These are phyloP conservation scores for Hyphopichia buzzinii DNA, from an alignment of 1,139 yeast species.

Conservation along the genomic window DNA sequence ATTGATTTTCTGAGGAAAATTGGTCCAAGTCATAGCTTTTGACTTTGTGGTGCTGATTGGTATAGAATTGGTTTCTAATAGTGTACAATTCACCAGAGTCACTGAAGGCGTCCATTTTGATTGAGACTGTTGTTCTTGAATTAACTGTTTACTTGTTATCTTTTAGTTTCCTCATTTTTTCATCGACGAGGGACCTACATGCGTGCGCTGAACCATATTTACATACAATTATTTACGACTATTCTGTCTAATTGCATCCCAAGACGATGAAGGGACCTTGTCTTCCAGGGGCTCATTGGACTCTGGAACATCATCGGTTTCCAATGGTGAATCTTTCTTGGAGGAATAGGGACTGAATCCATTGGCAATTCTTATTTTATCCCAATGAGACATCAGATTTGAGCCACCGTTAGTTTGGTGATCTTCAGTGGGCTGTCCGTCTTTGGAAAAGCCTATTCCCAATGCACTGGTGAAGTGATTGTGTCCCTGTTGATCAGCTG, in stretches of 20 bases:
- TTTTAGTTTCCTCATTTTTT: neutral
- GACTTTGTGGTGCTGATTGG: constrained; percentile 45
- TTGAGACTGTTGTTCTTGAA: too few species aligned
- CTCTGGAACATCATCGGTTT: neutral
- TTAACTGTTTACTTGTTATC: neutral
- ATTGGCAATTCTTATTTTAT: constrained; percentile 27
- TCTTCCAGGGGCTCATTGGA: neutral
- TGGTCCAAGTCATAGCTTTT: constrained; percentile 28
- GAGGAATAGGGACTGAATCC: constrained; percentile 18
- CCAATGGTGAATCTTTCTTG: too few species aligned
- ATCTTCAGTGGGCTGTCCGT: constrained; percentile 2
- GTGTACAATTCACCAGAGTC: constrained; percentile 45
- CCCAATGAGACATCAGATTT: constrained; percentile 25
- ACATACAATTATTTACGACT: neutral
- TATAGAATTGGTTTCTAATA: constrained; percentile 46
- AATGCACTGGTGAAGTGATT: constrained; percentile 8
- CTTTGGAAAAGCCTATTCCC: constrained; percentile 7
- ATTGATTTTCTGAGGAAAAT: constrained; percentile 36
- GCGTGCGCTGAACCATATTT: neutral
- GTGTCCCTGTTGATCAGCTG: constrained; percentile 11
- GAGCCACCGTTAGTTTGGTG: constrained; percentile 2
- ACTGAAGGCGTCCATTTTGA: constrained; percentile 38
- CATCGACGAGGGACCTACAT: neutral
- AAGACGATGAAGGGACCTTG: constrained; percentile 10
- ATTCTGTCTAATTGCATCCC: constrained; percentile 15